Percentiles rank a stretch among this genome's conserved stretches.
Evolutionary conservation across 2,329 filamentous ascomycete species (phyloP).

Genomic region (Microsporum audouinii): DNA sequence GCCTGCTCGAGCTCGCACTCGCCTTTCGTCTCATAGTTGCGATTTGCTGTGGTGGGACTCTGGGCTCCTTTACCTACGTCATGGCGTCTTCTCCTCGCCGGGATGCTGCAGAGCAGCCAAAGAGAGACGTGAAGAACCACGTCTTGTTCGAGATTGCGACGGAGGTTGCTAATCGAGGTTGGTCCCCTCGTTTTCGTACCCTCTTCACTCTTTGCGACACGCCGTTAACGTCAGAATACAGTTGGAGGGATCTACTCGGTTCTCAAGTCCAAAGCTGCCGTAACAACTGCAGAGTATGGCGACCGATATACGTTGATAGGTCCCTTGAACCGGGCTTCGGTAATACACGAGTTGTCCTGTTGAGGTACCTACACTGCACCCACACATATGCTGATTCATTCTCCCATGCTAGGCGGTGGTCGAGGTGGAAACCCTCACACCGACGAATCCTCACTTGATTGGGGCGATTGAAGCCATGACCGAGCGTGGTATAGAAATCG

Average conservation of each 20-base stretch:
- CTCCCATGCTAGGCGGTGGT: conserved; percentile 65
- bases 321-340: conserved; percentile 80
- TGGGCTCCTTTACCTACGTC: conserved; percentile 7
- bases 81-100: conserved; percentile 8
- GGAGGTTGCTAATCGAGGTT: conserved; percentile 91
- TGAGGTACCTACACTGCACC: neutral
- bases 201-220: neutral
- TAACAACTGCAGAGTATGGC: conserved; percentile 97
- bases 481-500: conserved; percentile 71
- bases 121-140: conserved; percentile 80
- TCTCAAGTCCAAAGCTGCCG: conserved; percentile 95
- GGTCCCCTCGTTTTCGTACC: conserved; percentile 13
- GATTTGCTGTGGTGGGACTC: neutral
- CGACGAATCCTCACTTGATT: conserved; percentile 65
- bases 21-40: neutral
- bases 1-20: neutral
- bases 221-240: conserved; percentile 27
- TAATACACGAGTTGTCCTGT: conserved; percentile 29
- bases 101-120: conserved; percentile 47
- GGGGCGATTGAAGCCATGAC: conserved; percentile 86
- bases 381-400: neutral
- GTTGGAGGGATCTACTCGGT: conserved; percentile 99
- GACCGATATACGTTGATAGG: conserved; percentile 92
- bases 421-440: conserved; percentile 87
- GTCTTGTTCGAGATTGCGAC: conserved; percentile 94